Conservation (phyloP, 2,329 filamentous ascomycete species). For the Hirsutella minnesotensis region DNA sequence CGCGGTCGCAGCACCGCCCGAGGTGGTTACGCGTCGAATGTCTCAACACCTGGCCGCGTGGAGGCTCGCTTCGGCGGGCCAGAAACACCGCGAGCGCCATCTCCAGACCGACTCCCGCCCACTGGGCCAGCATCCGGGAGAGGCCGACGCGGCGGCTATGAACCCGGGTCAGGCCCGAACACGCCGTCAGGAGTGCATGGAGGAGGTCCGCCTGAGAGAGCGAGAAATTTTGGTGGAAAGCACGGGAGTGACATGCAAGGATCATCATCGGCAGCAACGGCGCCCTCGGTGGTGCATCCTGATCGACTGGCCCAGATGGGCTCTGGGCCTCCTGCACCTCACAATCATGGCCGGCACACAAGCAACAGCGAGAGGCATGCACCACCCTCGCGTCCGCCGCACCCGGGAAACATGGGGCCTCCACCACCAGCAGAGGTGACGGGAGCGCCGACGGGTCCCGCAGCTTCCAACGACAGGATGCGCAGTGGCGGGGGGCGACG, state of each 20-base stretch:
- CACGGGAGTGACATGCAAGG: slow-evolving; percentile 12
- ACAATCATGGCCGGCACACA: slow-evolving; percentile 17
- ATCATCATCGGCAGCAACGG: slow-evolving; percentile 12
- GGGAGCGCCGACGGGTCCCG: slow-evolving; percentile 22
- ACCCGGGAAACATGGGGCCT: slow-evolving; percentile 7
- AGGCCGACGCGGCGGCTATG: slow-evolving; percentile 31
- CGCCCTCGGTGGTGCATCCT: slow-evolving; percentile 31
- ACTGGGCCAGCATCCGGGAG: slow-evolving; percentile 41
- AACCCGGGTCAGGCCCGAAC: slow-evolving; percentile 18
- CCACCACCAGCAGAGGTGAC: slow-evolving; percentile 12
- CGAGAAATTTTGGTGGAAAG: slow-evolving; percentile 21
- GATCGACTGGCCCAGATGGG: slow-evolving; percentile 38
- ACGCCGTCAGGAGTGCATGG: slow-evolving; percentile 16
- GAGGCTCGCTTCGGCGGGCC: slow-evolving; percentile 29
- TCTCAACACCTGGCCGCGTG: slow-evolving; percentile 24
- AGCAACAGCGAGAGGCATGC: slow-evolving; percentile 18
- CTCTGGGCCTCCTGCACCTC: slow-evolving; percentile 14
- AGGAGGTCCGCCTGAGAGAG: slow-evolving; percentile 27
- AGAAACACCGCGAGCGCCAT: slow-evolving; percentile 29
- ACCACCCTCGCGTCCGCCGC: slow-evolving; percentile 12
- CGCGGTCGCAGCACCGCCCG: slow-evolving; percentile 33
- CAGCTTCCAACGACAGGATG: slow-evolving; percentile 23
- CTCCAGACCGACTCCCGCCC: slow-evolving; percentile 39
- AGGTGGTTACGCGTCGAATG: slow-evolving; percentile 19
- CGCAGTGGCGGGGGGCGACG: slow-evolving; percentile 30